Base-by-base conservation (phyloP, 2,329 filamentous ascomycete species). In the Aspergillus udagawae region DNA sequence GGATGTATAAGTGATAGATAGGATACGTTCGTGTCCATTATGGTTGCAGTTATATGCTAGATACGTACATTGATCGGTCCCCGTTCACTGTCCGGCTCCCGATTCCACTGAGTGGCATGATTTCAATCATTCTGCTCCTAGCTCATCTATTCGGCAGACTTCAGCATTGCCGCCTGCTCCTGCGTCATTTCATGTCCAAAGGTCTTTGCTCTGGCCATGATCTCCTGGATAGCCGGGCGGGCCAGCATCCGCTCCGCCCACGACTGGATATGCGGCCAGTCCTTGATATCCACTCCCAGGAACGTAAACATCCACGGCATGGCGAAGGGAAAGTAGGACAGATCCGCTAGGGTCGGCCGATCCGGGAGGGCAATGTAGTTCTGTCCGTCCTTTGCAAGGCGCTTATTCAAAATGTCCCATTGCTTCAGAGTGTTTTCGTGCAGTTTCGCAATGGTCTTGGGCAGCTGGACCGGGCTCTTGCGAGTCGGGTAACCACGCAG, bases 251-350 rank as follows among this genome's bases (percentile, higher is more conserved):
- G 35, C n/a, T 41, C 35, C 9, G 12, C n/a, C 35, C 35, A 41
- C 12, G 35, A 12, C n/a, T 41, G 35, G n/a, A 41, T 41, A 14
- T 41, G 35, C 32, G 20, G 25, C 48, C 52, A 57, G 29, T 57
- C 52, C 17, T 54, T 25, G 21, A 57, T 54, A 21, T 54, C 48
- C 9, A 54, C 51, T 7, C 42, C 52, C 17, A 54, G 47, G 20
- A 54, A 51, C 12, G 21, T 32, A 48, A 54, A 54, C 52, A 57
- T 57, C 55, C 52, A 54, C 8, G 51, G 52, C 52, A 54, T 57
- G 1, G 55, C 51, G 50, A 57, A 57, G 2, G 55, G 52, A n/a
- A 57, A 54, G 28, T 57, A 54, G 3, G 55, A 54, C 3, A 57
- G 28, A 45, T 57, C 55, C 7, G 52, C 55, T 5, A 57, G 5